Evolutionary conservation across 140 eudicot species (phyloP), one percentile per base, ranked within the genome.

Genomic region (Oenanthe javanica): DNA sequence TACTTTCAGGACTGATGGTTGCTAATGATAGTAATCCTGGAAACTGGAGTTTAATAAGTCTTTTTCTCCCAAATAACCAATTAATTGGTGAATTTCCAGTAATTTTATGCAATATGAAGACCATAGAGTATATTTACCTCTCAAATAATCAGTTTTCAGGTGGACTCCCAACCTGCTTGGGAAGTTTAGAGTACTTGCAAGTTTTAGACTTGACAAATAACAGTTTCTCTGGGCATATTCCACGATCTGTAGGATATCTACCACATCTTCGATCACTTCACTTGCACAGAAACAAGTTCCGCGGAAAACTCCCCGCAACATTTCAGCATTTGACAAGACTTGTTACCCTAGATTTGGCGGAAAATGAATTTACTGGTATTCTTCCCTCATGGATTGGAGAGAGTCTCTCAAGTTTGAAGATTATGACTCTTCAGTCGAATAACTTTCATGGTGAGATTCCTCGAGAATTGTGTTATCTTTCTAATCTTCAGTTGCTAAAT

Each of bases 121-220:
- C 4, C 18, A 31, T 81, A n/a, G 54, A 13, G 15, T 19, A n/a
- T 50, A 21, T 81, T 45, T 23, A 81, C 48, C 86, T 83, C 21
- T 49, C 84, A 12, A 43, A 46, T 21, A 84, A 84, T 64, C 84
- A 77, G 45, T 27, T 84, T 19, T 31, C 75, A 2, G 84, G 84
- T 80, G 61, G 36, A 8, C 45, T 81, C 0, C 84, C 87, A 10
- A 12, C 49, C 2, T 80, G 82, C 70, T 50, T 84, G 42, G 87
- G 77, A 11, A 38, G 70, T 7, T 70, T 77, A 9, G 13, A 27
- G 11, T 13, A 36, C 7, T 21, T 86, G 76, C 10, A 1, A 6
- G 66, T 61, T 23, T 40, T 83, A 12, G 84, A 80, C 57, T 6
- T 83, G 63, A 46, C 72, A 16, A 57, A 80, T 21, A 80, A 84